Percentiles rank a stretch among this genome's conserved stretches.
Conservation (phyloP, 2,329 filamentous ascomycete species). For the Neofusicoccum sp. region DNA sequence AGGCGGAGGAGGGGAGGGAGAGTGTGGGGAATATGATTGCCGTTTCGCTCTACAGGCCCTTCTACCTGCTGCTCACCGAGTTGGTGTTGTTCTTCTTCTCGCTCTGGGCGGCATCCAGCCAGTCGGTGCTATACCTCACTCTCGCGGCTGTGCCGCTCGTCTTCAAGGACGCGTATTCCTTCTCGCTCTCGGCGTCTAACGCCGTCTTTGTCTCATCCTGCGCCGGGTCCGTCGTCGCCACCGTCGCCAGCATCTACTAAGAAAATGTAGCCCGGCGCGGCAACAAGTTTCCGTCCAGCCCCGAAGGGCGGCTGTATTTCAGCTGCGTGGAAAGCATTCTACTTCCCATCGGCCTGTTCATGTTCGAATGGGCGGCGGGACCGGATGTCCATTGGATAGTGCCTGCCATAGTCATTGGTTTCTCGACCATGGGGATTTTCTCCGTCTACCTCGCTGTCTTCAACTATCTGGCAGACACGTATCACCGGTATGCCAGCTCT, state of each 20-base stretch:
- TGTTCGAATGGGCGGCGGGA: slow-evolving; percentile 74
- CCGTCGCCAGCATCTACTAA: slow-evolving; percentile 70
- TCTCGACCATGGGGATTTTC: slow-evolving; percentile 84
- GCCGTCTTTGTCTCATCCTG: slow-evolving; percentile 75
- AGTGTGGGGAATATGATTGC: slow-evolving; percentile 70
- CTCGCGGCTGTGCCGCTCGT: slow-evolving; percentile 80
- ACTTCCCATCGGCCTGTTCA: slow-evolving; percentile 77
- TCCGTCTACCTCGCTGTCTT: slow-evolving; percentile 85
- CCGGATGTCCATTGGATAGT: slow-evolving; percentile 69
- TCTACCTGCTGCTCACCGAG: slow-evolving; percentile 74
- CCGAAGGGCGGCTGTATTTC: slow-evolving; percentile 82
- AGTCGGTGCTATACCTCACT: slow-evolving; percentile 84
- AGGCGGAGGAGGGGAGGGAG: slow-evolving; percentile 73
- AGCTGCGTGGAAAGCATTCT: slow-evolving; percentile 73
- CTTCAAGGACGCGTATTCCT: slow-evolving; percentile 67
- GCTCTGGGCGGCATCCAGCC: slow-evolving; percentile 85
- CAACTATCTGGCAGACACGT: slow-evolving; percentile 89
- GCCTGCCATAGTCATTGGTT: slow-evolving; percentile 68
- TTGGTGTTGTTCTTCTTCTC: slow-evolving; percentile 86
- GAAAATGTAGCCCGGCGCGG: slow-evolving; percentile 62
- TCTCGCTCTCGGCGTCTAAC: slow-evolving; percentile 68
- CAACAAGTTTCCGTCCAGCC: slow-evolving; percentile 35
- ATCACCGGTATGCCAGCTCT: slow-evolving; percentile 80
- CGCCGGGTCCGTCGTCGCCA: slow-evolving; percentile 66
- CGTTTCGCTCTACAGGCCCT: slow-evolving; percentile 75